Percentiles rank a stretch among this genome's conserved stretches.
These are phyloP conservation scores for Candida boleticola DNA, from an alignment of 805 yeast species.

Conservation along the genomic window DNA sequence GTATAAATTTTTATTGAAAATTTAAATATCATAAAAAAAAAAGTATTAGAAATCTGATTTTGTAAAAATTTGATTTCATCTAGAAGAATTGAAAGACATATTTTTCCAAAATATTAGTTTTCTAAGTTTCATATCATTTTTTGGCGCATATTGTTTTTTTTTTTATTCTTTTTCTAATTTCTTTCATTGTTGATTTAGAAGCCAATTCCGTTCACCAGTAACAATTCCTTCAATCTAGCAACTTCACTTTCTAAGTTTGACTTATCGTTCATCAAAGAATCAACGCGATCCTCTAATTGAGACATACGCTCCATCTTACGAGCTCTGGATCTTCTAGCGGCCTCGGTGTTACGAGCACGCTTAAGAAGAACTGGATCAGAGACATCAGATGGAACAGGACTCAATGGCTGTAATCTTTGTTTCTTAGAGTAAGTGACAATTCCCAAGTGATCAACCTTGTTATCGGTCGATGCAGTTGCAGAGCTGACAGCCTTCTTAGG, in stretches of 20 bases:
- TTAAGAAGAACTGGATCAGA: constrained; percentile 71
- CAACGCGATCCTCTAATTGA: constrained; percentile 78
- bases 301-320: constrained; percentile 85
- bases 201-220: constrained; percentile 27
- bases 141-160: constrained; percentile 1
- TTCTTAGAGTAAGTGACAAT: constrained; percentile 75
- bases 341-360: constrained; percentile 97
- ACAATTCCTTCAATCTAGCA: constrained; percentile 50
- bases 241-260: constrained; percentile 62
- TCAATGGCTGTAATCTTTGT: constrained; percentile 67
- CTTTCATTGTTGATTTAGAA: constrained; percentile 1
- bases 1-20: background rate
- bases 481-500: constrained; percentile 4
- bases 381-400: constrained; percentile 60
- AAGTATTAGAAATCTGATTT: background rate
- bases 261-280: constrained; percentile 59
- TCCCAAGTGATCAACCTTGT: constrained; percentile 68
- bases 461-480: constrained; percentile 4
- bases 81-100: constrained; percentile 4
- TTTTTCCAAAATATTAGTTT: background rate
- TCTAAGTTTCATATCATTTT: background rate
- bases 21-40: background rate
- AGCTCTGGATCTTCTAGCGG: constrained; percentile 94
- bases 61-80: background rate
- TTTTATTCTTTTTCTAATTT: constrained; percentile 1